Evolutionary conservation across 495 filamentous ascomycete species (phyloP).

Genomic region (Trichoderma gamsii): DNA sequence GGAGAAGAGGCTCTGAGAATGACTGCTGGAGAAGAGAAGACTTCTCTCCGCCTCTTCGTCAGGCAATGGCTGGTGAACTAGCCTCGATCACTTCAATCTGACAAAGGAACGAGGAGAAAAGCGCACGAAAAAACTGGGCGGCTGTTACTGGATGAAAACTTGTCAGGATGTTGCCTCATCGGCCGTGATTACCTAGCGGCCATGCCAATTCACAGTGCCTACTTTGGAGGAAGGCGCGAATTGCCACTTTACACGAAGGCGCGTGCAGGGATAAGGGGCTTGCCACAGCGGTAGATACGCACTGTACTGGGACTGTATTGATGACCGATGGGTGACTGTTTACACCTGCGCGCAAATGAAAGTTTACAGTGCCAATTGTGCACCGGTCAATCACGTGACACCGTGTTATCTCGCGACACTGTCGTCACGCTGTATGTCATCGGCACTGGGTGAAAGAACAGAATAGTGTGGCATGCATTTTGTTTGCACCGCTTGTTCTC

Average conservation of each 20-base stretch:
- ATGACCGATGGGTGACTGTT: background rate
- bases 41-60: background rate
- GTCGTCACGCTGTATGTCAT: background rate
- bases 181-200: slow-evolving; percentile 2
- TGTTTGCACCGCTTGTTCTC: background rate
- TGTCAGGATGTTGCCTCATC: background rate
- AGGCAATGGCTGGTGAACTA: background rate
- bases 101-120: background rate
- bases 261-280: slow-evolving; percentile 4
- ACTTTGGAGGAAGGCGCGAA: background rate
- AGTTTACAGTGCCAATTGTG: background rate
- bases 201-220: slow-evolving; percentile 13
- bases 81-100: background rate
- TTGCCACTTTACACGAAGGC: slow-evolving; percentile 10
- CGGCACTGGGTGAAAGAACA: slow-evolving; percentile 4
- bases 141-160: slow-evolving; percentile 1
- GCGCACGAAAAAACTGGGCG: background rate
- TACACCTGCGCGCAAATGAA: background rate
- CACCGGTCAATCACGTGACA: background rate
- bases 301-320: background rate
- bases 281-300: background rate
- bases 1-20: background rate
- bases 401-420: slow-evolving; percentile 6
- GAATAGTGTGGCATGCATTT: background rate
- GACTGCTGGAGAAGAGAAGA: background rate